Evolutionary conservation across 2,329 filamentous ascomycete species (phyloP).

Genomic region (Calonectria naviculata): DNA sequence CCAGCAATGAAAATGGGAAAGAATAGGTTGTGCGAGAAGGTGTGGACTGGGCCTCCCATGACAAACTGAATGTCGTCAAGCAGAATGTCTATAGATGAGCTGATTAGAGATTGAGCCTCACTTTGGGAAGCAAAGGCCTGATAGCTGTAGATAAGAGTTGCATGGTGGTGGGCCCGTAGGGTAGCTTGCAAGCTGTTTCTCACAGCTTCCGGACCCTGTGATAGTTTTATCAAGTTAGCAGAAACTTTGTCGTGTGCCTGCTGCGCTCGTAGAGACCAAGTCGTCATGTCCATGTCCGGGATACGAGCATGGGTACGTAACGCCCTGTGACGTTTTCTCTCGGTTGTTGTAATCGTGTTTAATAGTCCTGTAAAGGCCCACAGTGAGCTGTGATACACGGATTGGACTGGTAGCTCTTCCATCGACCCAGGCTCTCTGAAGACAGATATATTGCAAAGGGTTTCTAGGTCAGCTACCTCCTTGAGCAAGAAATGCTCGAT

Average conservation of each 20-base stretch:
- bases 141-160: not conserved
- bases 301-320: not conserved
- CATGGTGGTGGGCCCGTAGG: not conserved
- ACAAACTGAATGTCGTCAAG: not conserved
- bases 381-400: not conserved
- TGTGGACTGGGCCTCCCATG: not conserved
- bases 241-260: not conserved
- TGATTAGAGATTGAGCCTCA: not conserved
- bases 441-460: not conserved
- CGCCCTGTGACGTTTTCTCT: not conserved
- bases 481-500: not conserved
- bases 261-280: not conserved
- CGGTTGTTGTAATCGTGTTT: not conserved
- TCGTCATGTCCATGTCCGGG: not conserved
- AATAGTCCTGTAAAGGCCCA: not conserved
- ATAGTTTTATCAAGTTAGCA: not conserved
- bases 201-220: not conserved
- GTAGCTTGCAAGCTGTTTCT: not conserved
- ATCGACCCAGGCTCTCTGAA: not conserved
- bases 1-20: not conserved
- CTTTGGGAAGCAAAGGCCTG: not conserved
- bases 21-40: not conserved
- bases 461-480: not conserved
- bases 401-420: not conserved
- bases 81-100: not conserved